Percentiles rank a stretch among this genome's conserved stretches.
These are phyloP conservation scores for Microdochium paspali DNA, from an alignment of 2,329 filamentous ascomycete species.

Conservation along the genomic window DNA sequence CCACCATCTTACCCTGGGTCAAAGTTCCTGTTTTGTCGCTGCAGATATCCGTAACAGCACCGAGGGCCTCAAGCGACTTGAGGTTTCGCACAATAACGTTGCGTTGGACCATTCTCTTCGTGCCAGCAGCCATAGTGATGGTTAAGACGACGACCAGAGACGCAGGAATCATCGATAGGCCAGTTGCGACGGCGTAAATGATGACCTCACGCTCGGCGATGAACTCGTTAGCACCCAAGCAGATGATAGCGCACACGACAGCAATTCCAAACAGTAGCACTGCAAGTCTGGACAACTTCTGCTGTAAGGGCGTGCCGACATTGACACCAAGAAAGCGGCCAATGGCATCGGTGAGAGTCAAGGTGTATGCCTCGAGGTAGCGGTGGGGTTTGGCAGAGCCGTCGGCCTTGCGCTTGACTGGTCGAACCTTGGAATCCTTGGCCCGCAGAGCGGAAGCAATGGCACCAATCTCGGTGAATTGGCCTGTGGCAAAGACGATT, in stretches of 20 bases:
- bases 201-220: slow-evolving; percentile 47
- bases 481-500: slow-evolving; percentile 50
- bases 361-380: slow-evolving; percentile 33
- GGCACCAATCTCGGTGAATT: slow-evolving; percentile 53
- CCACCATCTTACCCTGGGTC: slow-evolving; percentile 56
- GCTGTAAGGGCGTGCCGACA: slow-evolving; percentile 60
- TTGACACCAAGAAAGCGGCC: slow-evolving; percentile 58
- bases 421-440: slow-evolving; percentile 40
- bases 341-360: slow-evolving; percentile 47
- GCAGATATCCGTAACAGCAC: slow-evolving; percentile 49
- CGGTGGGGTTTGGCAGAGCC: slow-evolving; percentile 43
- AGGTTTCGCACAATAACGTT: slow-evolving; percentile 50
- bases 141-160: slow-evolving; percentile 58
- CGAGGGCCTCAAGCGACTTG: slow-evolving; percentile 48
- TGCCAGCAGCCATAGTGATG: slow-evolving; percentile 54
- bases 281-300: slow-evolving; percentile 58
- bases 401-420: slow-evolving; percentile 40
- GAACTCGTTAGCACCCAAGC: slow-evolving; percentile 55
- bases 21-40: slow-evolving; percentile 51
- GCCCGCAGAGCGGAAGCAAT: slow-evolving; percentile 53
- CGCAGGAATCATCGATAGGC: slow-evolving; percentile 51
- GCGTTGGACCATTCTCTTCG: slow-evolving; percentile 46
- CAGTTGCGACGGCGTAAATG: slow-evolving; percentile 50
- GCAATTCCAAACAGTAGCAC: slow-evolving; percentile 58
- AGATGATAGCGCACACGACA: slow-evolving; percentile 59